Conservation (phyloP, 2,329 filamentous ascomycete species). For the Ascosphaera apis region DNA sequence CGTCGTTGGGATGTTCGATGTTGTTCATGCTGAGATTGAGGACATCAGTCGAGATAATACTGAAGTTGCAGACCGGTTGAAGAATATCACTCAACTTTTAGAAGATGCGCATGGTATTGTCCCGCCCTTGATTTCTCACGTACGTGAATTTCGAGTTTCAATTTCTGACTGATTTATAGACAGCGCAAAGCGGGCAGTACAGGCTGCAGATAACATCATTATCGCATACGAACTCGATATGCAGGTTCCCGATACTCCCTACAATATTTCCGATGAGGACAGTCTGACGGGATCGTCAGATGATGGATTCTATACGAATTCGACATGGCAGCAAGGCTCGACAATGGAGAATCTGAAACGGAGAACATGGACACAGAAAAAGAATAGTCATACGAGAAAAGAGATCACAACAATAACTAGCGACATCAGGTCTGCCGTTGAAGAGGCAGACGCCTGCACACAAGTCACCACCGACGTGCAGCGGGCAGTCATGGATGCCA, state of each 20-base stretch:
- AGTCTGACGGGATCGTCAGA: constrained; percentile 10
- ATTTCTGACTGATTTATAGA: constrained; percentile 20
- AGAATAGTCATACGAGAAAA: constrained; percentile 12
- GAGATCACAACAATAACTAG: constrained; percentile 17
- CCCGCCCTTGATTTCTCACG: background rate
- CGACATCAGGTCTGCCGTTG: constrained; percentile 19
- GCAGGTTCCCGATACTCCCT: constrained; percentile 43
- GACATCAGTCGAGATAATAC: constrained; percentile 25
- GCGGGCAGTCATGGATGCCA: constrained; percentile 14
- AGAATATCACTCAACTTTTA: background rate
- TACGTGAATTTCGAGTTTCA: background rate
- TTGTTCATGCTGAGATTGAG: constrained; percentile 50
- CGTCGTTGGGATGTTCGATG: constrained; percentile 52
- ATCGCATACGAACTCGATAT: constrained; percentile 55
- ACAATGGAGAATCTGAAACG: constrained; percentile 21
- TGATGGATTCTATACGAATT: constrained; percentile 20
- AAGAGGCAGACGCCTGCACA: constrained; percentile 20
- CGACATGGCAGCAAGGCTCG: background rate
- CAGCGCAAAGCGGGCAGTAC: constrained; percentile 46
- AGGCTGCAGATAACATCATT: constrained; percentile 53
- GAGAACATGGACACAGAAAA: constrained; percentile 13
- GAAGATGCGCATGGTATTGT: background rate
- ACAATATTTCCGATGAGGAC: constrained; percentile 18
- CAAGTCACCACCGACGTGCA: constrained; percentile 11
- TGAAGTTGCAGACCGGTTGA: background rate